Percentiles rank a stretch among this genome's conserved stretches.
Evolutionary conservation across 176 grass and related monocot genomes (phyloP).

Genomic region (Avena insularis): DNA sequence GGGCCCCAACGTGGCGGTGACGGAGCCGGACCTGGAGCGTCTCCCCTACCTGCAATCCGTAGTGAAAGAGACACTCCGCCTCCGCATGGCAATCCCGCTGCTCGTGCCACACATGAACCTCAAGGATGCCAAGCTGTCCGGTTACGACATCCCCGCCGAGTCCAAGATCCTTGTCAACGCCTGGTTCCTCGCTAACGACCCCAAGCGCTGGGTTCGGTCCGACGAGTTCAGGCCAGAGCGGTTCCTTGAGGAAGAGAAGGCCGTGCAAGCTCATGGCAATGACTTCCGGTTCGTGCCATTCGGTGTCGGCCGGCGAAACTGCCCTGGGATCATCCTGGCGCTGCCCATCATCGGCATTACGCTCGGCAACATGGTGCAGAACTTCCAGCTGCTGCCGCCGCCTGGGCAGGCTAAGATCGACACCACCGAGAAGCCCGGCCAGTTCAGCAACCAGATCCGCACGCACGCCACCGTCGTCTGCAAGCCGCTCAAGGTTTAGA

Average conservation of each 20-base stretch:
- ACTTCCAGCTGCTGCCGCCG: neutral
- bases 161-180: slow-evolving; percentile 79
- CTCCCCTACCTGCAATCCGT: too few species aligned
- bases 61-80: too few species aligned
- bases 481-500: slow-evolving; percentile 50
- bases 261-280: too few species aligned
- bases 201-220: slow-evolving; percentile 69
- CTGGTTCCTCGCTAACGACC: slow-evolving; percentile 56
- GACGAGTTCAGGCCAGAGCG: slow-evolving; percentile 85
- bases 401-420: slow-evolving; percentile 43
- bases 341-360: slow-evolving; percentile 90
- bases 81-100: slow-evolving; percentile 77
- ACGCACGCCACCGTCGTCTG: slow-evolving; percentile 85
- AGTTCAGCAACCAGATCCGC: slow-evolving; percentile 95
- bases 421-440: slow-evolving; percentile 86
- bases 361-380: slow-evolving; percentile 74
- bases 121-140: slow-evolving; percentile 68
- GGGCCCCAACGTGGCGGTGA: slow-evolving; percentile 56
- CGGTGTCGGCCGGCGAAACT: too few species aligned
- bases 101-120: slow-evolving; percentile 61
- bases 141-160: slow-evolving; percentile 90
- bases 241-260: slow-evolving; percentile 34
- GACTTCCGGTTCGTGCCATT: too few species aligned
- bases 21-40: slow-evolving; percentile 69
- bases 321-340: too few species aligned